These are phyloP conservation scores for Trichoderma asperelloides DNA, from an alignment of 495 filamentous ascomycete species.

Conservation along the genomic window DNA sequence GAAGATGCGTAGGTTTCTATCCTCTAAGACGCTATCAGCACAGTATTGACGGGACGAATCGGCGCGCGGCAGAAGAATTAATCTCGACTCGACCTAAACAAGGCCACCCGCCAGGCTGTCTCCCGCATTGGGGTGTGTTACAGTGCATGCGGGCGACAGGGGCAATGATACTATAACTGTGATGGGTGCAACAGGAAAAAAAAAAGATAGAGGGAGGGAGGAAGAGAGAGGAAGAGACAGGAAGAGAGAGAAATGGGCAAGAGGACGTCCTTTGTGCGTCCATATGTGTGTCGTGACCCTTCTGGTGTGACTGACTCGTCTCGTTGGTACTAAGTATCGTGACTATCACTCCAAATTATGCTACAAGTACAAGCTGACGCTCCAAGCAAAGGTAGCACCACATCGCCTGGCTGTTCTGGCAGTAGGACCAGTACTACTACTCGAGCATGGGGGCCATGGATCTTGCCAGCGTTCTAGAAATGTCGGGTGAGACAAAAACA, in stretches of 20 bases:
- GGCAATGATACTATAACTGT: neutral
- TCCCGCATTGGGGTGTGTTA: neutral
- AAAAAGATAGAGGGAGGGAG: neutral
- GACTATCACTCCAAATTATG: no score
- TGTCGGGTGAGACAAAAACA: neutral
- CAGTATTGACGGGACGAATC: neutral
- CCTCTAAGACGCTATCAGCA: neutral
- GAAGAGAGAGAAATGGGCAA: neutral
- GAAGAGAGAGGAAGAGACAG: neutral
- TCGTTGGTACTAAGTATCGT: no score
- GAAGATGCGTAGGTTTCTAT: no score
- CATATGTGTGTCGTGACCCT: no score
- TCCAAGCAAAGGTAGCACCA: no score
- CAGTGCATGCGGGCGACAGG: neutral
- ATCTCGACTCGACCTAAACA: neutral
- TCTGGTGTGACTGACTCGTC: no score
- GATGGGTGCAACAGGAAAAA: neutral
- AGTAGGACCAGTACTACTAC: neutral
- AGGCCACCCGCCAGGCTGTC: neutral
- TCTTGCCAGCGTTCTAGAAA: constrained; percentile 1
- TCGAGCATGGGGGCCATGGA: neutral
- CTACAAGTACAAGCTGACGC: no score
- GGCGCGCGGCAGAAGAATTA: neutral
- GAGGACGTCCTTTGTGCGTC: no score
- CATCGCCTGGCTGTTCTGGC: neutral